Base-by-base conservation (phyloP, 306 rosid genomes). In the Begonia masoniana region DNA sequence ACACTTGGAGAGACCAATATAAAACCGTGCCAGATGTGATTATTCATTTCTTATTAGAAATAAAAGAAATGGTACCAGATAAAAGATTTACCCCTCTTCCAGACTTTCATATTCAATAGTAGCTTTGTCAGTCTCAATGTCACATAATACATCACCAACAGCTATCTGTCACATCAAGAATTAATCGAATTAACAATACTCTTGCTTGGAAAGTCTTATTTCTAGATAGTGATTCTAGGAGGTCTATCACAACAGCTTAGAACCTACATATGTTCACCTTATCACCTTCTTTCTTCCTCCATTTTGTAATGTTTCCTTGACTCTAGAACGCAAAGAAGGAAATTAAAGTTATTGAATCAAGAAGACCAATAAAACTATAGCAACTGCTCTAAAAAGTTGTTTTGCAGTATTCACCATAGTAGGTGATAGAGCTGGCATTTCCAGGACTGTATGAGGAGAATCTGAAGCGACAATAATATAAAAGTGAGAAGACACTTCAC, bases 41-140 rank as follows among this genome's bases (percentile, higher is more conserved):
- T 31, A 31, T 31, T 31, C 39, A 6, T 31, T 31, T 31, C 39
- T 31, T 6, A 5, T 31, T 4, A 7, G 3, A 10, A 11, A 45
- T 12, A 45, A 4, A n/a, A 45, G 13, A n/a, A 45, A 10, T 45
- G n/a, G n/a, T 45, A 11, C 14, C 15, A 45, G 2, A 45, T n/a
- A 6, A 45, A 10, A 45, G 52, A 56, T 60, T 78, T 78, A 91
- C 97, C 97, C 97, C 73, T 91, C 96, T 72, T 91, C 97, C 59
- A 83, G 94, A 68, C 94, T 71, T 78, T 91, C 97, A 78, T 76
- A 86, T 70, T 91, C 97, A 61, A 91, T 72, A 17, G 96, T 91
- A 52, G 96, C 97, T 77, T 91, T 91, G 72, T 91, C 97, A 15
- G 97, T 91, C 69, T 91, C 97, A 54, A 91, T 91, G 70, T 91